phyloP scores from a whole-genome alignment of 1,284 basidiomycete species.

The Boletus hoseneyae region DNA sequence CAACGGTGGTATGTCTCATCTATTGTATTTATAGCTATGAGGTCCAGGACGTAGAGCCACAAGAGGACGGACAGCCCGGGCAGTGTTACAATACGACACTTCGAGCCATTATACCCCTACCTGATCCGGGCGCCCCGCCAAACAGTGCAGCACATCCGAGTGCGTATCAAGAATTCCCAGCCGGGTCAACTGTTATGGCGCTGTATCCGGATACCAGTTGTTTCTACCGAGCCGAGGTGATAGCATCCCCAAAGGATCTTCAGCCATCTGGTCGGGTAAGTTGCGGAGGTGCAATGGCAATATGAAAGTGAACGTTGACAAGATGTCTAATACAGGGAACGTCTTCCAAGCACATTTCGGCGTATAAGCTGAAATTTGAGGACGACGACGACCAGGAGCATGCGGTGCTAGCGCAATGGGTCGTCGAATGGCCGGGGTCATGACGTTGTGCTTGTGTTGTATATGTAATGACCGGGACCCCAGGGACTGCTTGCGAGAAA shows the following conservation, averaged over 20 bases:
- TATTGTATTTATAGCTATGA: conserved; percentile 54
- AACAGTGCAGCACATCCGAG: conserved; percentile 60
- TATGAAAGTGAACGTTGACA: conserved; percentile 4
- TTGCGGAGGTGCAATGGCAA: conserved; percentile 4
- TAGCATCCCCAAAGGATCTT: conserved; percentile 59
- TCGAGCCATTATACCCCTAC: conserved; percentile 70
- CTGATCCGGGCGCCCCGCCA: conserved; percentile 58
- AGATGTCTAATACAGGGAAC: conserved; percentile 24
- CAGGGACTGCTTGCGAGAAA: conserved; percentile 11
- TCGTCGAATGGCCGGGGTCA: conserved; percentile 68
- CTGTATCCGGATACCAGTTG: conserved; percentile 83
- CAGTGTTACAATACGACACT: conserved; percentile 67
- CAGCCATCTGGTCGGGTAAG: conserved; percentile 49
- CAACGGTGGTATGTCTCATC: background rate
- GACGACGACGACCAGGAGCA: conserved; percentile 81
- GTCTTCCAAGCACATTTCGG: conserved; percentile 44
- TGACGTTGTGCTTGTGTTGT: conserved; percentile 6
- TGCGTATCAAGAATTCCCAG: conserved; percentile 67
- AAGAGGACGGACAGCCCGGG: conserved; percentile 71
- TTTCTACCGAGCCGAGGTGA: conserved; percentile 80
- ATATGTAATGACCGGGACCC: background rate
- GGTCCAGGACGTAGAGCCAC: conserved; percentile 77
- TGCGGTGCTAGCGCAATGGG: conserved; percentile 64
- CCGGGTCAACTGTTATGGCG: conserved; percentile 72
- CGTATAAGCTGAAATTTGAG: conserved; percentile 77